Evolutionary conservation across 805 yeast genomes (phyloP), one percentile per base, ranked within the genome.

Genomic region (Hanseniaspora meyeri): DNA sequence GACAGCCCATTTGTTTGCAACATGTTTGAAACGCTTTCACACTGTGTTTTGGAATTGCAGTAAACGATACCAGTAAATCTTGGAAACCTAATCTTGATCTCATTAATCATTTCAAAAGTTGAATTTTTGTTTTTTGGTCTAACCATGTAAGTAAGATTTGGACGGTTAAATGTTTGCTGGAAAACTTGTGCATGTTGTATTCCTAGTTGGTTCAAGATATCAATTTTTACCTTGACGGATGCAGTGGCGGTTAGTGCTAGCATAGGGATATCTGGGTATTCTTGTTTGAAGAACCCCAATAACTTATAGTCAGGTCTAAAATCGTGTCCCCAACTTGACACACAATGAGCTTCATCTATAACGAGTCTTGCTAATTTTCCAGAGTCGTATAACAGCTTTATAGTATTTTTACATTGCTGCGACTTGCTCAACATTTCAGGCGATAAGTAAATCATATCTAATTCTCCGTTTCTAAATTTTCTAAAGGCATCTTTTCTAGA

Each of bases 221-320:
- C 98, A 72, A 83, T 71, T 62, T 88, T 74, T 11, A 93, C 98
- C 60, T 83, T 85, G 55, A 85, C 88, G 67, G 88, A 93, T 1
- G 98, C 98, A 0, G 98, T 93, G 0, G 97, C 98, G 0, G 98
- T 93, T 58, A 93, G 74, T 0, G 97, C 98, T 88, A 93, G 89
- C 59, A 93, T 74, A 1, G 98, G 98, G 5, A 88, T 80, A 52
- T 77, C 77, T 0, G 95, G 95, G 65, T 78, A 93, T 50, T 79
- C 77, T 19, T 71, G 68, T 64, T 88, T 88, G 68, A 93, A 86
- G 61, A 75, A 77, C 38, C 81, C 79, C 65, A 93, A 74, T 11
- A 83, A 85, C 63, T 89, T 87, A 71, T 93, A 93, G 68, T 93
- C 97, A 0, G 97, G 97, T 53, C 98, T 76, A 68, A 93, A 93